Evolutionary conservation across 768 basidiomycete species (phyloP), one percentile per base, ranked within the genome.

Genomic region (Podaxis sp.): DNA sequence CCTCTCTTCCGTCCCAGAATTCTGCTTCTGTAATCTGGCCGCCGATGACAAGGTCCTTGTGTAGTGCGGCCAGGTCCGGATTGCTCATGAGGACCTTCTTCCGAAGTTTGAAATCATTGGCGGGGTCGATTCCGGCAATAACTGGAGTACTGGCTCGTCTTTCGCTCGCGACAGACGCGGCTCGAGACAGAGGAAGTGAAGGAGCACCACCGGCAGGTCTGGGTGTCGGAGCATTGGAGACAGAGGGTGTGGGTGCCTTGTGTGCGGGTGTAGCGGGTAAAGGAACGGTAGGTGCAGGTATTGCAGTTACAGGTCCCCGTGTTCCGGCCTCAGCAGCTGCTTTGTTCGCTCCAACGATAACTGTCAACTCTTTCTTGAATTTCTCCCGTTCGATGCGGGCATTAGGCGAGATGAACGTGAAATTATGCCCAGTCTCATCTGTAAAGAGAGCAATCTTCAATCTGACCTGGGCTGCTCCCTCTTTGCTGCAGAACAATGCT

Each of bases 1-100:
- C 94, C 84, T 97, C 92, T 70, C 97, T 82, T 36, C 95, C 94
- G 64, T 95, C 95, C 97, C 97, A 99, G 73, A 99, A 99, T 67
- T 99, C 97, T 0, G 86, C 84, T 74, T 99, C 96, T 1, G 89
- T 90, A 33, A 99, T 90, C 66, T 92, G 89, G 9, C 89, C 87
- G 30, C 80, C 80, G 74, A 93, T 86, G 52, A 99, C 97, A 64
- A 99, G 84, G 54, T 96, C 93, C 42, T 87, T 86, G 73, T 99
- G 96, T 49, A 99, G 78, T 11, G 84, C 74, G 19, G 87, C 88
- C 59, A 98, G 81, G 63, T 93, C 92, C 1, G 90, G 84, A 65
- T 89, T 88, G 71, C 84, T 84, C 69, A 92, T 71, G 26, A 98
- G 80, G 1, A 97, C 91, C 61, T 86, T 85, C 73, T 92, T 93